These are phyloP conservation scores for Penicillium sp. DNA, from an alignment of 2,329 filamentous ascomycete species.

Conservation along the genomic window DNA sequence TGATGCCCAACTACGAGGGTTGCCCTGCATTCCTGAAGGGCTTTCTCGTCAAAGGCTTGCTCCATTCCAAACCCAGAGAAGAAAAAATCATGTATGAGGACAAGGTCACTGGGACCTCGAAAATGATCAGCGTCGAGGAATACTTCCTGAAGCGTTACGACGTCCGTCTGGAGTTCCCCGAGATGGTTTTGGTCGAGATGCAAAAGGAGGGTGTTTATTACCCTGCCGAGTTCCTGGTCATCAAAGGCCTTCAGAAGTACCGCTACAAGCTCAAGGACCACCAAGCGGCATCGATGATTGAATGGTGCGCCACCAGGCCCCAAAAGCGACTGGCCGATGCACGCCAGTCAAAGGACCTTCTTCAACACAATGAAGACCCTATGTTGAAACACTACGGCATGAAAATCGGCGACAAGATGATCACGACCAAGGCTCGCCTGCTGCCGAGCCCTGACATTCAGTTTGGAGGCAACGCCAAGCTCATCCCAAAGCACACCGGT, in stretches of 20 bases:
- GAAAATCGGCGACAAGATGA: slow-evolving; percentile 61
- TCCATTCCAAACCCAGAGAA: slow-evolving; percentile 40
- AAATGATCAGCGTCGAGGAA: slow-evolving; percentile 56
- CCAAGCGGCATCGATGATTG: slow-evolving; percentile 85
- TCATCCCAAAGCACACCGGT: slow-evolving; percentile 63
- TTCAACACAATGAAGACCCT: slow-evolving; percentile 66
- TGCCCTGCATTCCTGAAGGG: slow-evolving; percentile 36
- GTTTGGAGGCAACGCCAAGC: slow-evolving; percentile 55
- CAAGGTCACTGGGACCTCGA: slow-evolving; percentile 37
- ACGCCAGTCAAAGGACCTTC: slow-evolving; percentile 60
- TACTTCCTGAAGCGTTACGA: slow-evolving; percentile 56
- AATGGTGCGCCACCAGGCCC: slow-evolving; percentile 80
- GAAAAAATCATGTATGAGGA: slow-evolving; percentile 45
- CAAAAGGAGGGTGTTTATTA: slow-evolving; percentile 49
- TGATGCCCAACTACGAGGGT: slow-evolving; percentile 37
- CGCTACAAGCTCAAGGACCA: slow-evolving; percentile 55
- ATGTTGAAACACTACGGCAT: slow-evolving; percentile 72
- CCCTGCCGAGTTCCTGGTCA: slow-evolving; percentile 54
- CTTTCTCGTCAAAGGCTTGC: slow-evolving; percentile 52
- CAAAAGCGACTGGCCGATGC: slow-evolving; percentile 65
- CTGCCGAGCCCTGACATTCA: slow-evolving; percentile 67
- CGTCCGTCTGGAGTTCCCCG: slow-evolving; percentile 42
- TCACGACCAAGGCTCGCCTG: slow-evolving; percentile 65
- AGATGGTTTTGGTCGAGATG: slow-evolving; percentile 57
- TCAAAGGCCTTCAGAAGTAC: slow-evolving; percentile 56